Evolutionary conservation across 2,329 filamentous ascomycete genomes (phyloP), one percentile per base, ranked within the genome.

Genomic region (Aureobasidium sp.): DNA sequence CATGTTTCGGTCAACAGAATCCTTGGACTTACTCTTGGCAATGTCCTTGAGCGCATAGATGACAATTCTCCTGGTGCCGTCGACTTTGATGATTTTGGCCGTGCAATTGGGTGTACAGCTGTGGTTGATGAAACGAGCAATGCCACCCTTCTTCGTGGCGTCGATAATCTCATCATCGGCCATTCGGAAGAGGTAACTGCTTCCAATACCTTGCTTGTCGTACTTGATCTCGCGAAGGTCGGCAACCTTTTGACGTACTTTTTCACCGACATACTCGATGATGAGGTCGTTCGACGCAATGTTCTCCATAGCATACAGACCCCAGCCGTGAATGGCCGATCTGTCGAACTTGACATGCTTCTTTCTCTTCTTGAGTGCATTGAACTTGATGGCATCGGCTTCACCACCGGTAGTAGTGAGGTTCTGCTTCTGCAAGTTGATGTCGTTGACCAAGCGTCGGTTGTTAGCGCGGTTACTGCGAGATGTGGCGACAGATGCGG

Each of bases 201-300:
- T 96, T 62, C 94, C 94, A 65, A 99, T 96, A 55, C 94, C 94
- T 71, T 94, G 96, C 78, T 94, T 93, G 65, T 96, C 84, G 73
- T 99, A 99, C 62, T 87, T 85, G 65, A 87, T 84, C 77, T 99
- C 94, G 60, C 94, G 87, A 71, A 97, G 85, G 74, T 99, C 94
- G n/a, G 94, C 92, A 62, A 99, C 94, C 70, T 95, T 90, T 74
- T 99, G 94, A 61, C 94, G 85, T 38, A 99, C 91, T 74, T 96
- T 94, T 76, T 99, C 94, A 63, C 94, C 94, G 11, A 99, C 94
- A 71, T 99, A 99, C 76, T 99, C 94, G 70, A 99, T 99, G 72
- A 99, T 99, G 91, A 99, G 96, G 75, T 99, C 94, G 73, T 96
- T 95, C 72, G 93, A 91, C 62, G 88, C 84, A 65, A 99, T 99